A percentile compares a stretch with the other conserved stretches of the same genome.
phyloP scores from a whole-genome alignment of 23 red algal species.

The Agarophyton chilense region DNA sequence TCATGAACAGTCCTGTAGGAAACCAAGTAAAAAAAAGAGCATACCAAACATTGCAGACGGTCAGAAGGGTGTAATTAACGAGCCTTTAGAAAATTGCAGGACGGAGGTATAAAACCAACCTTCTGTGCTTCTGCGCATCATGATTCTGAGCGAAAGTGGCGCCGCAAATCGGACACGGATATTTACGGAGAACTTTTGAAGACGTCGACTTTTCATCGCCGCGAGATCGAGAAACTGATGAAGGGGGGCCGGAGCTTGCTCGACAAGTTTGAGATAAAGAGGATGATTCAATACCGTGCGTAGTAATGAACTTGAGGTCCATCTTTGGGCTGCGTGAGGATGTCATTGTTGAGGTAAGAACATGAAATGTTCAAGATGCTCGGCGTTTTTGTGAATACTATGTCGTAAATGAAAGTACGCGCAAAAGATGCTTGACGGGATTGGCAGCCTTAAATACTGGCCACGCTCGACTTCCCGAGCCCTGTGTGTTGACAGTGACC shows the following conservation, averaged over 20 bases:
- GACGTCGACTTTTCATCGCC: neutral
- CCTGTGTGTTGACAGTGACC: neutral
- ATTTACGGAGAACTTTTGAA: neutral
- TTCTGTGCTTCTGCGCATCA: conserved; percentile 26
- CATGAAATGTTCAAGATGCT: neutral
- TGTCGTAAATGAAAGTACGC: neutral
- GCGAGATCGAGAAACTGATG: neutral
- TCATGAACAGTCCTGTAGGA: conserved; percentile 57
- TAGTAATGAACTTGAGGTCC: conserved; percentile 4
- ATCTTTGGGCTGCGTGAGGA: conserved; percentile 40
- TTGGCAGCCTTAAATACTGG: conserved; percentile 1
- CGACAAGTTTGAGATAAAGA: neutral
- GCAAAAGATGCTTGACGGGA: no score
- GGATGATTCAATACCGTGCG: neutral
- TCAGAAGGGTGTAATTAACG: neutral
- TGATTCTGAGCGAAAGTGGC: conserved; percentile 16
- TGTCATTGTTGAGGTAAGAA: neutral
- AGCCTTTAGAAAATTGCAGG: neutral
- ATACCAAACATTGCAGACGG: neutral
- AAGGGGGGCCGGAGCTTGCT: neutral
- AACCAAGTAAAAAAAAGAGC: no score
- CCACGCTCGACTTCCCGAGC: neutral
- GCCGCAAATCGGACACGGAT: neutral
- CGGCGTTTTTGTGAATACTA: neutral
- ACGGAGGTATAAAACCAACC: neutral